phyloP scores from a whole-genome alignment of 2,329 filamentous ascomycete genomes.

The Ophiostoma montium region DNA sequence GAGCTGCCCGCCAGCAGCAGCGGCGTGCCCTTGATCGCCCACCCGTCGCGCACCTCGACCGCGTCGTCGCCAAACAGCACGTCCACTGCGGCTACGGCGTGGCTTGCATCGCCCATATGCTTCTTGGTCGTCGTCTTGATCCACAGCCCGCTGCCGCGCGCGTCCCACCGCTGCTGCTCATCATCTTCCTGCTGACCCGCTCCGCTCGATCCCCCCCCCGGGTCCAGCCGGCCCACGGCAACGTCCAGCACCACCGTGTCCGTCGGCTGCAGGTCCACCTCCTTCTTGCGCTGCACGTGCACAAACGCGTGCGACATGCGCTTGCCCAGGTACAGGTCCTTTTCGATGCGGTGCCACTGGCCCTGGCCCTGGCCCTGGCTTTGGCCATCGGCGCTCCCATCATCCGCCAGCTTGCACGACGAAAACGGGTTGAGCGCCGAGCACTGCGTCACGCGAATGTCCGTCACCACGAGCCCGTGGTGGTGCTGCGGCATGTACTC shows the following conservation, averaged over 20 bases:
- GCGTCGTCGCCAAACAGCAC: slow-evolving; percentile 84
- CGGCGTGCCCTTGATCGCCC: slow-evolving; percentile 63
- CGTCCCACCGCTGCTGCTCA: slow-evolving; percentile 68
- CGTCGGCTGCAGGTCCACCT: slow-evolving; percentile 61
- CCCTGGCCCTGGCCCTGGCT: too few species aligned
- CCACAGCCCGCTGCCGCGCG: slow-evolving; percentile 66
- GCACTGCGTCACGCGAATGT: slow-evolving; percentile 66
- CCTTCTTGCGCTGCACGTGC: slow-evolving; percentile 69
- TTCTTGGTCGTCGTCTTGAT: slow-evolving; percentile 59
- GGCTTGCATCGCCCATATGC: slow-evolving; percentile 59
- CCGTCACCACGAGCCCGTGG: slow-evolving; percentile 70
- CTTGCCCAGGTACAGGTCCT: slow-evolving; percentile 69
- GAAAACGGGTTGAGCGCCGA: slow-evolving; percentile 61
- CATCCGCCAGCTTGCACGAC: slow-evolving; percentile 53
- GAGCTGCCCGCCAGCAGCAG: slow-evolving; percentile 53
- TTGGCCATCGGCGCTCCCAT: too few species aligned
- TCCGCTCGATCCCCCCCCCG: slow-evolving; percentile 38
- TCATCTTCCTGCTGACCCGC: slow-evolving; percentile 39
- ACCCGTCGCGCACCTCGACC: slow-evolving; percentile 74
- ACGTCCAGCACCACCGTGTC: slow-evolving; percentile 74
- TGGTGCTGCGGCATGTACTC: slow-evolving; percentile 77
- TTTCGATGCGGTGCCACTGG: slow-evolving; percentile 76
- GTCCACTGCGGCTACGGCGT: slow-evolving; percentile 67
- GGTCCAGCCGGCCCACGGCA: slow-evolving; percentile 58
- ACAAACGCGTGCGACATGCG: slow-evolving; percentile 69